phyloP scores from a whole-genome alignment of 805 yeast species.

The Sugiyamaella americana region DNA sequence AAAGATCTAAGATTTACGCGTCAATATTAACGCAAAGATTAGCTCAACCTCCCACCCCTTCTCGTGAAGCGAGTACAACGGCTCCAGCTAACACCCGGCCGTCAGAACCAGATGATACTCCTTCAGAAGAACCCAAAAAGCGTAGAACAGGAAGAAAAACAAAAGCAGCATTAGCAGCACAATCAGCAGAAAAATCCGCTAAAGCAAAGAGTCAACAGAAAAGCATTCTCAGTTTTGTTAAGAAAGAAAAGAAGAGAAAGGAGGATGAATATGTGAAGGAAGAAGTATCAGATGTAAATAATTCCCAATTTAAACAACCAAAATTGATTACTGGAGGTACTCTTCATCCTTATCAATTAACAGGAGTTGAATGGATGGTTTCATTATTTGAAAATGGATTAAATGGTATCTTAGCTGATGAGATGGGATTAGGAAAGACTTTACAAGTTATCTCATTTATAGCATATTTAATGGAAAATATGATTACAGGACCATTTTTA shows the following conservation, averaged over 20 bases:
- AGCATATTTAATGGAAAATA: constrained; percentile 88
- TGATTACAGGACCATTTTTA: constrained; percentile 74
- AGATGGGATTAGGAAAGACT: constrained; percentile 92
- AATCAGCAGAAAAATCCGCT: neutral
- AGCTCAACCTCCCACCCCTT: constrained; percentile 5
- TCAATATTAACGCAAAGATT: constrained; percentile 79
- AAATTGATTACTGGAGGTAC: constrained; percentile 47
- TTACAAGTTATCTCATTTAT: constrained; percentile 80
- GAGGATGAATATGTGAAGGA: constrained; percentile 4
- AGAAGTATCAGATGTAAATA: neutral
- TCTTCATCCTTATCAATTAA: constrained; percentile 78
- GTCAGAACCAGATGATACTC: constrained; percentile 11
- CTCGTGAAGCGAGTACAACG: neutral
- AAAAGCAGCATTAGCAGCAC: constrained; percentile 3
- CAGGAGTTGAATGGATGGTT: constrained; percentile 86
- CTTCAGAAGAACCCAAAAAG: constrained; percentile 6
- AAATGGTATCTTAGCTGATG: constrained; percentile 98
- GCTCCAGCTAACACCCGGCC: constrained; percentile 17
- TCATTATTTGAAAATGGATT: constrained; percentile 88
- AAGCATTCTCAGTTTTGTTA: constrained; percentile 10
- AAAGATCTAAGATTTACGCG: constrained; percentile 81
- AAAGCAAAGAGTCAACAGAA: constrained; percentile 1
- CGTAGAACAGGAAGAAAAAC: constrained; percentile 6
- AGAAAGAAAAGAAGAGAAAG: constrained; percentile 14
- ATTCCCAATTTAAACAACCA: constrained; percentile 42